Conservation (phyloP, 129 eudicot genomes). For the Lonicera japonica region DNA sequence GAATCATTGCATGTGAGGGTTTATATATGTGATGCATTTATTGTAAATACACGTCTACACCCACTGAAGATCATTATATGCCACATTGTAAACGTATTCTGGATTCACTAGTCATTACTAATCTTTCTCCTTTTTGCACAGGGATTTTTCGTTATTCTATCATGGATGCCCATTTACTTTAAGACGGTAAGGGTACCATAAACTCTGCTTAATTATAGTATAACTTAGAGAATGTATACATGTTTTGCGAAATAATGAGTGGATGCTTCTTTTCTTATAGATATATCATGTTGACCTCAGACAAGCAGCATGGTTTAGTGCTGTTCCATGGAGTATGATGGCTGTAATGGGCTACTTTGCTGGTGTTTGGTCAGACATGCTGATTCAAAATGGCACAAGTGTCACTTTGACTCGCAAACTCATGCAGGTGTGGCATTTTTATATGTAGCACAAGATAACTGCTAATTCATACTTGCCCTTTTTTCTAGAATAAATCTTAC, state of each 20-base stretch:
- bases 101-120: no score
- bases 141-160: constrained; percentile 96
- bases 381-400: constrained; percentile 62
- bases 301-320: constrained; percentile 99
- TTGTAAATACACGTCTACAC: no score
- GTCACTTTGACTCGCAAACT: constrained; percentile 82
- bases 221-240: no score
- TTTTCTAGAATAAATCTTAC: not conserved
- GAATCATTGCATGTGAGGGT: no score
- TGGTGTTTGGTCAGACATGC: constrained; percentile 76
- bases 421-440: constrained; percentile 59
- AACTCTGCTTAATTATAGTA: not conserved
- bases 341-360: constrained; percentile 87
- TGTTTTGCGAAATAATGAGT: not conserved
- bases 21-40: no score
- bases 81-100: no score
- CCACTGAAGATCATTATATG: no score
- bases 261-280: constrained; percentile 30
- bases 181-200: constrained; percentile 48
- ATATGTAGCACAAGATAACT: not conserved
- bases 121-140: constrained; percentile 22
- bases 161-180: constrained; percentile 99
- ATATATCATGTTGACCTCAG: constrained; percentile 91
- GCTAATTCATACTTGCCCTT: no score
- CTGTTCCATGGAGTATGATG: constrained; percentile 99